Percentiles rank a stretch among this genome's conserved stretches.
These are phyloP conservation scores for Meyerozyma sp. DNA, from an alignment of 1,139 yeast species.

Conservation along the genomic window DNA sequence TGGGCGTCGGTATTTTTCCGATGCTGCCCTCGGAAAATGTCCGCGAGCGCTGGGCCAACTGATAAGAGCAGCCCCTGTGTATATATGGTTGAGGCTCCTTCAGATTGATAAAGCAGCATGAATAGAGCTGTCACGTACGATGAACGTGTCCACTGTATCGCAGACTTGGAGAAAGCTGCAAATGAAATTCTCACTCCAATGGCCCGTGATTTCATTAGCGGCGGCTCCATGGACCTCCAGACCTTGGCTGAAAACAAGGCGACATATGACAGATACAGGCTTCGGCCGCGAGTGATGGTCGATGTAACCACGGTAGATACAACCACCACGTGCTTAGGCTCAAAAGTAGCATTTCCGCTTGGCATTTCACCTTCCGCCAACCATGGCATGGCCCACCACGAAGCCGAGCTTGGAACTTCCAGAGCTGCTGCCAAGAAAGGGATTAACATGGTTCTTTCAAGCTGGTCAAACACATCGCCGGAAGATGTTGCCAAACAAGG, in stretches of 20 bases:
- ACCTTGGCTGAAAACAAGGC: neutral
- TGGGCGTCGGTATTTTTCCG: too few species aligned
- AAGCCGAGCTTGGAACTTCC: conserved; percentile 5
- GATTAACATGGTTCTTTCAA: conserved; percentile 2
- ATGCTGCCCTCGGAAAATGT: too few species aligned
- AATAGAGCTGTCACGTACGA: neutral
- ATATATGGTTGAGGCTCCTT: neutral
- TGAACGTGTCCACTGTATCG: neutral
- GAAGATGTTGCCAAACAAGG: neutral
- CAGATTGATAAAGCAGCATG: neutral
- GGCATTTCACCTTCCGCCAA: conserved; percentile 1
- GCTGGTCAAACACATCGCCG: neutral
- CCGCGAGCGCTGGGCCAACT: neutral
- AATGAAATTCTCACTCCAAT: neutral
- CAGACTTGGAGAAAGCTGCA: conserved; percentile 1
- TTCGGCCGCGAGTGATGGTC: neutral
- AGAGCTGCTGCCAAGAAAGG: conserved; percentile 4
- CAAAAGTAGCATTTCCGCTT: neutral
- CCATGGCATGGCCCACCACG: conserved; percentile 5
- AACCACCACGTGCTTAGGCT: neutral
- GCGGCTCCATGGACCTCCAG: neutral
- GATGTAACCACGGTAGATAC: neutral
- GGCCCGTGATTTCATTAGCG: neutral
- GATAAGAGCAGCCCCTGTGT: neutral
- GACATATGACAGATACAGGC: neutral